Evolutionary conservation across 1,139 yeast genomes (phyloP).

Genomic region (Arxiozyma bovina): DNA sequence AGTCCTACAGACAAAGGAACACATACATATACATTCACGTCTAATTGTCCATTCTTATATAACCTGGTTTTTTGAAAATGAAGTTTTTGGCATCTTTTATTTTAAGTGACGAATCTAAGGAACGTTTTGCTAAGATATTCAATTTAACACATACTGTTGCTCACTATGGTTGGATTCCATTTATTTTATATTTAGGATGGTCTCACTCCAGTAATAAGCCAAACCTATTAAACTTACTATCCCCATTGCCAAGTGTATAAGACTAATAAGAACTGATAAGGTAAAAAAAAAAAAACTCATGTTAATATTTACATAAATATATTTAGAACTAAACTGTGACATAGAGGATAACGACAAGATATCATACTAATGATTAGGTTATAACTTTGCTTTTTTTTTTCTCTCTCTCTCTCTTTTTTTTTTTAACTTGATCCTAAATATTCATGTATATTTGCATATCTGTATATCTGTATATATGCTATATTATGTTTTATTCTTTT

Average conservation of each 20-base stretch:
- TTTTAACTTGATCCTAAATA: neutral
- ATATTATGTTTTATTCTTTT: neutral
- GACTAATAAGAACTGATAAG: slow-evolving; percentile 27
- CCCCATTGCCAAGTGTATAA: slow-evolving; percentile 55
- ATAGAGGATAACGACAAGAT: neutral
- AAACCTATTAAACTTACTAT: slow-evolving; percentile 46
- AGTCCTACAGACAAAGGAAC: too few relatives aligned
- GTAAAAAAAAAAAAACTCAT: neutral
- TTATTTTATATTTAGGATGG: slow-evolving; percentile 90
- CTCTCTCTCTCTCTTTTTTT: too few relatives aligned
- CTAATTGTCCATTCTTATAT: neutral
- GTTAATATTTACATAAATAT: slow-evolving; percentile 4
- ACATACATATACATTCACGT: too few relatives aligned
- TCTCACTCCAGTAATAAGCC: slow-evolving; percentile 79
- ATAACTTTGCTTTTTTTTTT: neutral
- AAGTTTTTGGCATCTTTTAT: slow-evolving; percentile 31
- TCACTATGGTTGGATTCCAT: slow-evolving; percentile 96
- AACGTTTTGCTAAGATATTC: slow-evolving; percentile 74
- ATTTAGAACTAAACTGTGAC: too few relatives aligned
- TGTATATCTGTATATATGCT: slow-evolving; percentile 1
- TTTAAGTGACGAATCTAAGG: slow-evolving; percentile 61
- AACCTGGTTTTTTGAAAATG: slow-evolving; percentile 9
- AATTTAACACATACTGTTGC: slow-evolving; percentile 80
- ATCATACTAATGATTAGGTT: too few relatives aligned
- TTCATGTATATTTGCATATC: slow-evolving; percentile 2